These are phyloP conservation scores for Lonicera japonica DNA, from an alignment of 129 eudicot species.

Conservation along the genomic window DNA sequence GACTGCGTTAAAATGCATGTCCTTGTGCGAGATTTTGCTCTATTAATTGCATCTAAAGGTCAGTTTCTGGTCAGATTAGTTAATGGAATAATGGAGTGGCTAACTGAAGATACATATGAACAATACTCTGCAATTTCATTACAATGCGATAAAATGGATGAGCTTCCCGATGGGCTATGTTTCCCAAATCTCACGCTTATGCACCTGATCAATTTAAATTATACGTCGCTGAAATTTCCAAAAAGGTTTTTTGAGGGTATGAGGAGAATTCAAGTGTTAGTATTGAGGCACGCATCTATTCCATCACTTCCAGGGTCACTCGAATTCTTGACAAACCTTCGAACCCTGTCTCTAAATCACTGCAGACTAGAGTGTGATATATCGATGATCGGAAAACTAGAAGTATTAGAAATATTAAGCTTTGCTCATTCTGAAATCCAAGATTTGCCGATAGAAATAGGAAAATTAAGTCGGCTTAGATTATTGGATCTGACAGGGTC, in stretches of 20 bases:
- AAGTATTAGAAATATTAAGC: conserved; percentile 14
- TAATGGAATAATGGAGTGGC: background rate
- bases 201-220: background rate
- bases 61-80: conserved; percentile 1
- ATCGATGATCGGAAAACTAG: conserved; percentile 7
- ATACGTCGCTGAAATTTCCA: background rate
- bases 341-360: conserved; percentile 7
- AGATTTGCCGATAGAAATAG: conserved; percentile 4
- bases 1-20: conserved; percentile 21
- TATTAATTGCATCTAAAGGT: conserved; percentile 10
- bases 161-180: background rate
- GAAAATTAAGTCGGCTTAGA: conserved; percentile 4
- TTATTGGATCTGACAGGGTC: conserved; percentile 17
- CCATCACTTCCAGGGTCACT: conserved; percentile 11
- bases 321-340: background rate
- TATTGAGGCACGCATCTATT: background rate
- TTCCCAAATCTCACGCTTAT: conserved; percentile 16
- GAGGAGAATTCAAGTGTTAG: conserved; percentile 11
- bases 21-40: conserved; percentile 20
- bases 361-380: conserved; percentile 8
- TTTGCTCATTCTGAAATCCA: conserved; percentile 1
- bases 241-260: conserved; percentile 11
- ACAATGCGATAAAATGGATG: background rate
- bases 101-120: background rate
- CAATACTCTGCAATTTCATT: conserved; percentile 7